Conservation (phyloP, 805 yeast genomes). For the Kodamaea lidongshanica region DNA sequence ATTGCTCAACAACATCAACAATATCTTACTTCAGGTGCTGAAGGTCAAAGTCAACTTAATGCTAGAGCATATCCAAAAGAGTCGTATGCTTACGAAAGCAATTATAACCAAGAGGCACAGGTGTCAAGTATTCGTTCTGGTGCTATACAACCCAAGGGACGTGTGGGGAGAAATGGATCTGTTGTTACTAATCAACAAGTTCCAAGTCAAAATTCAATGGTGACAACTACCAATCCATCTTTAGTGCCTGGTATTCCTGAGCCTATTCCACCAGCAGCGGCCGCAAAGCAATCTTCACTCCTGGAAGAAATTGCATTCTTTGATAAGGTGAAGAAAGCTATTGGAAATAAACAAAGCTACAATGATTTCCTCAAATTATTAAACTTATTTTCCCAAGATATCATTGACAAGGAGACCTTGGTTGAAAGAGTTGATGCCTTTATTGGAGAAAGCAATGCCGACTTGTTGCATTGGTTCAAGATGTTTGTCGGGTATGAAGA, state of each 20-base stretch:
- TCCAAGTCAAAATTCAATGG: constrained; percentile 2
- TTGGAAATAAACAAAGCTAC: constrained; percentile 84
- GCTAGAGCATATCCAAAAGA: constrained; percentile 17
- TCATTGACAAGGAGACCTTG: constrained; percentile 75
- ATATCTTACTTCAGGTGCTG: constrained; percentile 7
- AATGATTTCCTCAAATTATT: constrained; percentile 87
- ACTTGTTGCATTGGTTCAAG: constrained; percentile 86
- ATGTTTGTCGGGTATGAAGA: constrained; percentile 85
- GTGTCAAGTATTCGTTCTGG: constrained; percentile 42
- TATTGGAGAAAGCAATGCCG: constrained; percentile 68
- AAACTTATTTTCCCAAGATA: constrained; percentile 83
- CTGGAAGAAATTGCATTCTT: constrained; percentile 86
- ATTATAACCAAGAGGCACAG: constrained; percentile 41
- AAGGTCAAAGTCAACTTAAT: constrained; percentile 3
- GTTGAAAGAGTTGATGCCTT: constrained; percentile 82
- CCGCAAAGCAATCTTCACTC: constrained; percentile 50
- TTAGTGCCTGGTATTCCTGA: constrained; percentile 83
- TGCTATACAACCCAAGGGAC: constrained; percentile 17
- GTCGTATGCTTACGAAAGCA: constrained; percentile 25
- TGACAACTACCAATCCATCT: constrained; percentile 41
- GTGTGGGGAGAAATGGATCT: constrained; percentile 6
- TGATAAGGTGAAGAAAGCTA: constrained; percentile 82
- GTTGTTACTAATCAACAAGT: constrained; percentile 1
- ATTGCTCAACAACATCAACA: constrained; percentile 23
- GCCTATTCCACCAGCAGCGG: constrained; percentile 51